A percentile compares a stretch with the other conserved stretches of the same genome.
phyloP scores from a whole-genome alignment of 257 asterid species.

The Nicotiana knightiana region DNA sequence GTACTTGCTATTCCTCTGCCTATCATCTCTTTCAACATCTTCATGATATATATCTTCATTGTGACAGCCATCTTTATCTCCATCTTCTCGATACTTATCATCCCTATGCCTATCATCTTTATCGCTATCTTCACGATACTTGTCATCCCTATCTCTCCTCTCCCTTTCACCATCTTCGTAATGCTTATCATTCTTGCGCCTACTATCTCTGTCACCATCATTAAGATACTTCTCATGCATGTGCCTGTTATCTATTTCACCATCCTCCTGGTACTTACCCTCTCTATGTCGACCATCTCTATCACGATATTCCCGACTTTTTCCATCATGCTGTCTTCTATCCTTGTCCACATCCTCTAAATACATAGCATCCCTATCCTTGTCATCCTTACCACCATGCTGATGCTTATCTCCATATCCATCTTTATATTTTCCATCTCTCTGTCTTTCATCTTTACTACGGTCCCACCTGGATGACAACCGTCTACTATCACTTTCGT shows the following conservation, averaged over 20 bases:
- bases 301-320: conserved; percentile 17
- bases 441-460: conserved; percentile 10
- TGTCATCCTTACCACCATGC: conserved; percentile 32
- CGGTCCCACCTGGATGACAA: conserved; percentile 59
- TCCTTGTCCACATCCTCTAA: conserved; percentile 59
- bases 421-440: conserved; percentile 42
- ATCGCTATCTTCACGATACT: conserved; percentile 47
- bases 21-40: conserved; percentile 49
- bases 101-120: conserved; percentile 50
- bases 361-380: conserved; percentile 35
- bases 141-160: conserved; percentile 46
- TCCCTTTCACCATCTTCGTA: conserved; percentile 59
- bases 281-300: conserved; percentile 15
- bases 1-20: conserved; percentile 43
- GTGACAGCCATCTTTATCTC: conserved; percentile 47
- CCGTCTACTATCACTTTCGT: conserved; percentile 53
- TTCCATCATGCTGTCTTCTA: conserved; percentile 43
- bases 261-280: conserved; percentile 54
- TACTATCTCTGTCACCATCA: conserved; percentile 50
- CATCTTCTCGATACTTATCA: conserved; percentile 54
- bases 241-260: conserved; percentile 54
- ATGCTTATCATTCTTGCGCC: conserved; percentile 44
- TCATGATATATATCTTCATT: conserved; percentile 58
- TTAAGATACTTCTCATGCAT: conserved; percentile 52
- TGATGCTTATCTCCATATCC: neutral